phyloP scores from a whole-genome alignment of 2,329 filamentous ascomycete species.

The Ambrosiella cleistominuta region DNA sequence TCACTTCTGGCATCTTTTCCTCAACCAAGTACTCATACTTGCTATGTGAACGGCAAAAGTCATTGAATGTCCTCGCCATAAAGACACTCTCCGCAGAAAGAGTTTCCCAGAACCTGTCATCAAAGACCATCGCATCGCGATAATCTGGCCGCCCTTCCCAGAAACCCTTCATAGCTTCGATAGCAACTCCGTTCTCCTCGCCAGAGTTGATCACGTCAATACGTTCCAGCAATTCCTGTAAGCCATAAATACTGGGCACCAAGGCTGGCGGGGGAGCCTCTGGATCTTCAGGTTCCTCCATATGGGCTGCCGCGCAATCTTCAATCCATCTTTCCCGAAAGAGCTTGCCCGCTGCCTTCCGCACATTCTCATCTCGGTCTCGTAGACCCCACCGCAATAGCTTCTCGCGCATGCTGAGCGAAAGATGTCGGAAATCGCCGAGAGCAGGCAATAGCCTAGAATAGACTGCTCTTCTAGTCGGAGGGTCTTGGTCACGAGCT shows the following conservation, averaged over 20 bases:
- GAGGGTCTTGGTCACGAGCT: constrained; percentile 71
- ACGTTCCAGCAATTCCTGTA: constrained; percentile 80
- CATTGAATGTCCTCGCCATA: constrained; percentile 80
- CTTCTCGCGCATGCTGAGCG: constrained; percentile 87
- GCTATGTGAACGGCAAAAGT: constrained; percentile 64
- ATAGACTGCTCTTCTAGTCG: constrained; percentile 73
- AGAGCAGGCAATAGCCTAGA: constrained; percentile 70
- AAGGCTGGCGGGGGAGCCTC: constrained; percentile 28
- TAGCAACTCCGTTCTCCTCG: constrained; percentile 72
- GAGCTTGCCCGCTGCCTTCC: constrained; percentile 74
- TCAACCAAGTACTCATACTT: constrained; percentile 62
- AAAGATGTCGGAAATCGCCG: constrained; percentile 86
- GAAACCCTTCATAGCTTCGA: constrained; percentile 89
- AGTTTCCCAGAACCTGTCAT: constrained; percentile 63
- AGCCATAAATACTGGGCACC: constrained; percentile 57
- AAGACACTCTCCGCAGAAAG: constrained; percentile 76
- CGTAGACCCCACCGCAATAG: constrained; percentile 84
- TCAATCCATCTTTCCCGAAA: constrained; percentile 98
- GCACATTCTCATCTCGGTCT: constrained; percentile 84
- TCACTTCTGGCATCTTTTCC: constrained; percentile 90
- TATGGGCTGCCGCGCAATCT: constrained; percentile 59
- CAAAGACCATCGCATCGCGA: constrained; percentile 51
- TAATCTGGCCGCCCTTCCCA: constrained; percentile 87
- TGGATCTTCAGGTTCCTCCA: constrained; percentile 40
- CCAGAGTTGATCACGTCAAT: constrained; percentile 88